These are phyloP conservation scores for Eimeria tenella DNA, from an alignment of 169 alveolate species.

Conservation along the genomic window DNA sequence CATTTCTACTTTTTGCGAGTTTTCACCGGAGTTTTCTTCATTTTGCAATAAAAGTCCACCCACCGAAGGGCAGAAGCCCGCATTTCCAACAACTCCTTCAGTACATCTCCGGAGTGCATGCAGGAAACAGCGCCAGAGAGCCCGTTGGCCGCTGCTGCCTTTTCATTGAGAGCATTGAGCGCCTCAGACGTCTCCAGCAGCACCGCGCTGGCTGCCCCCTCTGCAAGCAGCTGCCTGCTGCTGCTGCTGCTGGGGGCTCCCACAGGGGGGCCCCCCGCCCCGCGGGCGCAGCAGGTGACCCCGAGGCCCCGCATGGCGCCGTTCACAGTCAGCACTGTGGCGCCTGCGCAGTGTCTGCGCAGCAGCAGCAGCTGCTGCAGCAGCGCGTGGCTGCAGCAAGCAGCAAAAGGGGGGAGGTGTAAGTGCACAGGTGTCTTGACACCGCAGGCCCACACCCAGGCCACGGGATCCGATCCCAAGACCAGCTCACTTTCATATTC, in stretches of 20 bases:
- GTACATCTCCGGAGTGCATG: slow-evolving; percentile 20
- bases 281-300: not conserved
- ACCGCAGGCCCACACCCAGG: slow-evolving; percentile 44
- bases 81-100: not conserved
- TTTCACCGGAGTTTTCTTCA: no score
- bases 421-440: slow-evolving; percentile 20
- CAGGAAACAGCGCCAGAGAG: slow-evolving; percentile 6
- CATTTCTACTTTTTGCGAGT: no score
- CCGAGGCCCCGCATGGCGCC: slow-evolving; percentile 24
- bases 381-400: not conserved
- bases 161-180: slow-evolving; percentile 15
- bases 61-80: slow-evolving; percentile 30
- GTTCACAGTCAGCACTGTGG: slow-evolving; percentile 9
- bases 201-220: slow-evolving; percentile 46
- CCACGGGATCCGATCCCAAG: slow-evolving; percentile 50
- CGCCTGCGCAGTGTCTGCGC: slow-evolving; percentile 48
- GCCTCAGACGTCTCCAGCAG: slow-evolving; percentile 55
- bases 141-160: slow-evolving; percentile 23
- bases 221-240: not conserved
- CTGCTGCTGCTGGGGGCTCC: not conserved
- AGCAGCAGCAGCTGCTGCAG: slow-evolving; percentile 25
- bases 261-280: not conserved
- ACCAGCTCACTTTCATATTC: slow-evolving; percentile 62
- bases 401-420: slow-evolving; percentile 65
- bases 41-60: no score